A percentile compares a stretch with the other conserved stretches of the same genome.
Conservation (phyloP, 2,329 filamentous ascomycete species). For the Fonsecaea erecta region DNA sequence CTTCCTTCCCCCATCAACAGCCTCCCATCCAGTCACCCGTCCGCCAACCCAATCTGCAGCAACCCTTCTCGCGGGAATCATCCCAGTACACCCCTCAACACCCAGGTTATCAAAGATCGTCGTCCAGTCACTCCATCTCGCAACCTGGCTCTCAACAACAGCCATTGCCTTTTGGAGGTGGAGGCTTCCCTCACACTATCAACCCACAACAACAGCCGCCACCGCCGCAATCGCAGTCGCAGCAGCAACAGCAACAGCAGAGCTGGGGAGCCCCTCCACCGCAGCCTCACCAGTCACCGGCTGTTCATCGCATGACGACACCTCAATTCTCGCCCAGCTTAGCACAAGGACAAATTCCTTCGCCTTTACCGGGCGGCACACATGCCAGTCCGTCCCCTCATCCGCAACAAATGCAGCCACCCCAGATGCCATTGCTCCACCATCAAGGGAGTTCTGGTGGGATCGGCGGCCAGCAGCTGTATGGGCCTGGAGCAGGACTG, state of each 20-base stretch:
- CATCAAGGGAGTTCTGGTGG: conserved; percentile 31
- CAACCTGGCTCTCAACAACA: conserved; percentile 55
- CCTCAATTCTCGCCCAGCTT: conserved; percentile 36
- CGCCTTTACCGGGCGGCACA: conserved; percentile 32
- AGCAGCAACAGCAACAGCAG: conserved; percentile 62
- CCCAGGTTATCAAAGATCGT: conserved; percentile 40
- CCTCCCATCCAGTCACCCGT: conserved; percentile 75
- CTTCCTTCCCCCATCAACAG: conserved; percentile 73
- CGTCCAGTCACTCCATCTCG: conserved; percentile 64
- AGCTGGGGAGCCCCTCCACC: conserved; percentile 69
- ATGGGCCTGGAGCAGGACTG: conserved; percentile 37
- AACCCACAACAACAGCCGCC: conserved; percentile 58
- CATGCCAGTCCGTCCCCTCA: conserved; percentile 35
- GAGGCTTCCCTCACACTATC: conserved; percentile 52
- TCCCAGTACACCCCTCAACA: conserved; percentile 61
- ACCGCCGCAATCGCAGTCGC: conserved; percentile 61
- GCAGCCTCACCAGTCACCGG: conserved; percentile 66
- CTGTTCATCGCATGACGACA: conserved; percentile 47
- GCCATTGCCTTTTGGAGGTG: conserved; percentile 62
- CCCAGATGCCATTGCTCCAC: conserved; percentile 37
- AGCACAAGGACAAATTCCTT: conserved; percentile 36
- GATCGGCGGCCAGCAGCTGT: conserved; percentile 35
- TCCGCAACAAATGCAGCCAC: conserved; percentile 38
- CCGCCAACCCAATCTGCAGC: conserved; percentile 64
- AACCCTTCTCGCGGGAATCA: conserved; percentile 62